Percentiles rank a stretch among this genome's conserved stretches.
Conservation (phyloP, 257 asterid species). For the Lithospermum erythrorhizon region DNA sequence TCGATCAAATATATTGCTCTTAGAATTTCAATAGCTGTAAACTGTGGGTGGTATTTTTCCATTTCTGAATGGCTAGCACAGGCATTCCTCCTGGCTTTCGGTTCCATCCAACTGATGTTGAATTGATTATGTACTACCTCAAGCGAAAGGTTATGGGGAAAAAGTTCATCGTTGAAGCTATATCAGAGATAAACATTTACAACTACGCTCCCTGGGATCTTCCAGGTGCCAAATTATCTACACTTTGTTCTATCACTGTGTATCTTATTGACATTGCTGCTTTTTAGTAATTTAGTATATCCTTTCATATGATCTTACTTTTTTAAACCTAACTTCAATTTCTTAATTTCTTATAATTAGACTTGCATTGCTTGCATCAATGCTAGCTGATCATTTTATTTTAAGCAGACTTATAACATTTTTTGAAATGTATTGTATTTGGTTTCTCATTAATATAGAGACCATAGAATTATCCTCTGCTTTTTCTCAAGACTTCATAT, state of each 20-base stretch:
- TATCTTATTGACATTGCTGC: too few relatives aligned
- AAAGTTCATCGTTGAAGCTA: slow-evolving; percentile 49
- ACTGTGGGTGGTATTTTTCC: slow-evolving; percentile 4
- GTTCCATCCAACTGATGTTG: slow-evolving; percentile 84
- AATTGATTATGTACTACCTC: slow-evolving; percentile 66
- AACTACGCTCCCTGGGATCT: slow-evolving; percentile 83
- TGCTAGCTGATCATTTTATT: too few relatives aligned
- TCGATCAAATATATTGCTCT: slow-evolving; percentile 1
- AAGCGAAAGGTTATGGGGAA: slow-evolving; percentile 65
- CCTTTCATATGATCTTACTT: too few relatives aligned
- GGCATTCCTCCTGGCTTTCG: slow-evolving; percentile 83
- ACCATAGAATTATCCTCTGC: background rate
- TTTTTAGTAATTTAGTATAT: too few relatives aligned
- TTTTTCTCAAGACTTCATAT: background rate
- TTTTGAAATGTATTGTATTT: too few relatives aligned
- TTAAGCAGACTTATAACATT: too few relatives aligned
- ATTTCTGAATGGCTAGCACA: slow-evolving; percentile 24
- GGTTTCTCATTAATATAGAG: too few relatives aligned
- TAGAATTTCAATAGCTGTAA: slow-evolving; percentile 12
- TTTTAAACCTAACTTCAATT: too few relatives aligned
- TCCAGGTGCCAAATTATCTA: slow-evolving; percentile 47
- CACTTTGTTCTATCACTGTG: background rate
- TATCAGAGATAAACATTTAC: slow-evolving; percentile 76
- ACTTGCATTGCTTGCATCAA: too few relatives aligned
- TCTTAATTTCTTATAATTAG: too few relatives aligned